A percentile compares a stretch with the other conserved stretches of the same genome.
phyloP scores from a whole-genome alignment of 768 basidiomycete genomes.

The Mrakia blollopis region DNA sequence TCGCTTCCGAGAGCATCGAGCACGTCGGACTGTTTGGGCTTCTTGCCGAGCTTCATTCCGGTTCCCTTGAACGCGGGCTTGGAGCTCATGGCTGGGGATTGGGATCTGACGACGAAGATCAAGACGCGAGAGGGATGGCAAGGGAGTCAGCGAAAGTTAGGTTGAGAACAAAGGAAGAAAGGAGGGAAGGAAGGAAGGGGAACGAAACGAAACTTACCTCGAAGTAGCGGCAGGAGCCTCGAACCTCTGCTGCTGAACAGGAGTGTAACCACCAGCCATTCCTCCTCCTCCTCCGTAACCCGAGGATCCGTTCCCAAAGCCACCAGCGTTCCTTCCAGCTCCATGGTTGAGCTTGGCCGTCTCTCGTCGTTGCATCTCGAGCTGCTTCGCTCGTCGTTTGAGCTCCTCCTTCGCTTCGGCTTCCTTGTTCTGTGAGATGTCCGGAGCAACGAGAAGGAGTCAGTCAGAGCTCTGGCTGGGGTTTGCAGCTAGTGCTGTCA shows the following conservation, averaged over 20 bases:
- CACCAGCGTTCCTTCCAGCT: conserved; percentile 38
- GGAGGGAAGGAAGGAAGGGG: background rate
- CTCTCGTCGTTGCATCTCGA: conserved; percentile 95
- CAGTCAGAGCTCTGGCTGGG: no score
- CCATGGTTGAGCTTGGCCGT: conserved; percentile 24
- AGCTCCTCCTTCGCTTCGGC: conserved; percentile 98
- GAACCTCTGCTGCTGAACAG: conserved; percentile 47
- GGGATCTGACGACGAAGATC: conserved; percentile 25
- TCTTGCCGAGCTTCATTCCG: conserved; percentile 98
- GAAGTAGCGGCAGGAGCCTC: conserved; percentile 16
- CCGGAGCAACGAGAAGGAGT: no score
- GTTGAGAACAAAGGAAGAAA: conserved; percentile 40
- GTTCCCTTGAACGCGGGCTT: conserved; percentile 80
- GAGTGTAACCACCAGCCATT: conserved; percentile 58
- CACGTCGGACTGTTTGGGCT: conserved; percentile 73
- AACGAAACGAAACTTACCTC: conserved; percentile 7
- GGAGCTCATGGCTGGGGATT: conserved; percentile 35
- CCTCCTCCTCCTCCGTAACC: conserved; percentile 52
- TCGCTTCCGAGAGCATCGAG: conserved; percentile 82
- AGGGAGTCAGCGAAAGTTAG: conserved; percentile 2
- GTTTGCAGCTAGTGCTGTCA: background rate
- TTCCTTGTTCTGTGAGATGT: conserved; percentile 75
- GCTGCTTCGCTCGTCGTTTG: conserved; percentile 92
- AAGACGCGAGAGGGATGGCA: conserved; percentile 18
- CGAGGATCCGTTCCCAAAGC: conserved; percentile 49